Evolutionary conservation across 495 filamentous ascomycete genomes (phyloP), one percentile per base, ranked within the genome.

Genomic region (Schizothecium vesticola): DNA sequence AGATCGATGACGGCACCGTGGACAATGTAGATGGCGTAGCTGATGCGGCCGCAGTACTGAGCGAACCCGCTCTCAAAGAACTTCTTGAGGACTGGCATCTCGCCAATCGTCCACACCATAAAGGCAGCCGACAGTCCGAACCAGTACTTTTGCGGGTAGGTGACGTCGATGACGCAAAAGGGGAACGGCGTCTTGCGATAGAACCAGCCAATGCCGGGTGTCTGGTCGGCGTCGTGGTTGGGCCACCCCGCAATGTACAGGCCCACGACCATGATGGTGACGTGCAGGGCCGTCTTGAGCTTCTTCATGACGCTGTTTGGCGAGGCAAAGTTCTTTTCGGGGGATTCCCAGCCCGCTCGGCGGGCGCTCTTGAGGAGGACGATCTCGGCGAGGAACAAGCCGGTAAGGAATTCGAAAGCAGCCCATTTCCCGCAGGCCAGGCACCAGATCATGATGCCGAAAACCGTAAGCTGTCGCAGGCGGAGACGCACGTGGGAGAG

Each of bases 31-130:
- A 89, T 81, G 10, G 86, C 82, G 68, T 83, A 89, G 33, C 85
- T 87, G 70, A 89, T 85, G 25, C 84, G 82, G 55, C 87, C 88
- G 16, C 87, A 81, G 71, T 90, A 90, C 71, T 88, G 88, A 23
- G 86, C 86, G 0, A 89, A 59, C 0, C 78, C 73, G 56, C 83
- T 83, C 58, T 81, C 83, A 75, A 90, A 87, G 51, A 89, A 71
- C 31, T 74, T 76, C 67, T 86, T 83, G 67, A 89, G 78, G 11
- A 62, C 33, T 0, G 72, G 74, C 56, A 86, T 80, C 61, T 87
- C 84, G 43, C 85, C 86, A 69, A 85, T 82, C 26, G 83, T 80
- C 69, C 81, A 83, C 13, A 89, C 86, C 29, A 86, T 83, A 36
- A 86, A 76, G 13, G 84, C 77, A 1, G 86, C 87, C 8, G 82